Conservation (phyloP, 805 yeast species). For the Danielozyma ontarioensis region DNA sequence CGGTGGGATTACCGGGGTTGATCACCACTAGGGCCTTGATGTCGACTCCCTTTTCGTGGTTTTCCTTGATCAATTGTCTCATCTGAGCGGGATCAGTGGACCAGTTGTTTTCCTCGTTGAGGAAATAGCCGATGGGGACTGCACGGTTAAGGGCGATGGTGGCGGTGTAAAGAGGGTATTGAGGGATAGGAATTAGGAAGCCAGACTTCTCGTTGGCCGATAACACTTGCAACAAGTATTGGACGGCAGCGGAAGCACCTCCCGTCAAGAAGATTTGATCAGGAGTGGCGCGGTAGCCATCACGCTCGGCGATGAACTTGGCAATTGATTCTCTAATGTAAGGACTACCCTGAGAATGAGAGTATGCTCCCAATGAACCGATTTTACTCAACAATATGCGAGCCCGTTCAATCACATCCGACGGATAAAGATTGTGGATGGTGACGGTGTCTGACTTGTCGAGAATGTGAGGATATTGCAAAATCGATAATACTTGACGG, state of each 20-base stretch:
- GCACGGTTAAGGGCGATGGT: slow-evolving; percentile 79
- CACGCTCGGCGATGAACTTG: slow-evolving; percentile 71
- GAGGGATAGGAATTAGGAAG: slow-evolving; percentile 92
- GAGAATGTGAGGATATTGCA: slow-evolving; percentile 79
- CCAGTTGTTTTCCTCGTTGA: slow-evolving; percentile 83
- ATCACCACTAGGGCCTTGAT: slow-evolving; percentile 85
- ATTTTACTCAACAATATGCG: slow-evolving; percentile 50
- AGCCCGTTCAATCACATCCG: slow-evolving; percentile 76
- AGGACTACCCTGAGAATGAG: slow-evolving; percentile 84
- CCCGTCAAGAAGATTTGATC: slow-evolving; percentile 78
- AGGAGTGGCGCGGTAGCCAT: slow-evolving; percentile 60
- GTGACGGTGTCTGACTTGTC: slow-evolving; percentile 20
- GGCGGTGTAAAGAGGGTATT: slow-evolving; percentile 97
- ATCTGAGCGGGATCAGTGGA: slow-evolving; percentile 68
- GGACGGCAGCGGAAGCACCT: slow-evolving; percentile 96
- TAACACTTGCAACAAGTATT: slow-evolving; percentile 65
- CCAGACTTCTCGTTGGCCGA: slow-evolving; percentile 68
- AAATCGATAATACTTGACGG: slow-evolving; percentile 79
- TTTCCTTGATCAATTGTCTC: slow-evolving; percentile 45
- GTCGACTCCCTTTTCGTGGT: slow-evolving; percentile 46
- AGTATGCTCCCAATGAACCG: slow-evolving; percentile 92
- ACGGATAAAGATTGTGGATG: slow-evolving; percentile 38
- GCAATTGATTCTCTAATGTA: slow-evolving; percentile 76
- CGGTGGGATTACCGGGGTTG: slow-evolving; percentile 99
- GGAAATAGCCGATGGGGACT: slow-evolving; percentile 77